These are phyloP conservation scores for Puya raimondii DNA, from an alignment of 176 grass and related monocot genomes.

Conservation along the genomic window DNA sequence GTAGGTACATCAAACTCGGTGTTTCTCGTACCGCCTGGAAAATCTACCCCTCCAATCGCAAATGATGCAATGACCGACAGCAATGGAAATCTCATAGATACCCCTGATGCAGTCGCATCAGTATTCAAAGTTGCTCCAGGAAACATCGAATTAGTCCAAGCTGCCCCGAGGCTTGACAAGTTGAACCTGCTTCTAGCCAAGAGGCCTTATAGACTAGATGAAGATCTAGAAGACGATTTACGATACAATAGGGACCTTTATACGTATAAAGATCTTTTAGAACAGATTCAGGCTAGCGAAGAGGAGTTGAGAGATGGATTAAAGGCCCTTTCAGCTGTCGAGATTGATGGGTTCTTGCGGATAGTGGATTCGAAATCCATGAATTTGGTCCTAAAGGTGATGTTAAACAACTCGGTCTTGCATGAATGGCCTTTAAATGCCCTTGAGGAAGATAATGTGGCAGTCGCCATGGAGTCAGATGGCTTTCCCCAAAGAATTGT, in stretches of 20 bases:
- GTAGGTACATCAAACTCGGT: slow-evolving; percentile 81
- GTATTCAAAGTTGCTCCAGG: slow-evolving; percentile 67
- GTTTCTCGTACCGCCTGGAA: slow-evolving; percentile 57
- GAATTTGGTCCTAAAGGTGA: slow-evolving; percentile 64
- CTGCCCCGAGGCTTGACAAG: slow-evolving; percentile 72
- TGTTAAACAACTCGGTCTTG: slow-evolving; percentile 73
- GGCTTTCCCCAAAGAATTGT: slow-evolving; percentile 54
- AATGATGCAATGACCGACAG: not conserved
- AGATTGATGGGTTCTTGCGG: slow-evolving; percentile 88
- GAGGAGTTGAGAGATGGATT: slow-evolving; percentile 59
- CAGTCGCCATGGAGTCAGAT: slow-evolving; percentile 62
- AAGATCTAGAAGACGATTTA: slow-evolving; percentile 39
- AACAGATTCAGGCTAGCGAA: slow-evolving; percentile 79
- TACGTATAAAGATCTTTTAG: slow-evolving; percentile 57
- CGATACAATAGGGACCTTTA: slow-evolving; percentile 35
- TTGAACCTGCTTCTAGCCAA: slow-evolving; percentile 46
- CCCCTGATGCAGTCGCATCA: slow-evolving; percentile 24
- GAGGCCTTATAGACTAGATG: slow-evolving; percentile 65
- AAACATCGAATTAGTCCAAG: slow-evolving; percentile 62
- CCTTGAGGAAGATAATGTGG: slow-evolving; percentile 46
- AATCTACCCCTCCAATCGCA: slow-evolving; percentile 15
- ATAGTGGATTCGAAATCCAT: slow-evolving; percentile 39
- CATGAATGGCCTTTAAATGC: slow-evolving; percentile 71
- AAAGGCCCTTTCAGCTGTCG: slow-evolving; percentile 47
- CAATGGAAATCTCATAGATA: not conserved